Evolutionary conservation across 192 early-diverging fungal species (phyloP), one percentile per base, ranked within the genome.

Genomic region (Allomyces javanicus): DNA sequence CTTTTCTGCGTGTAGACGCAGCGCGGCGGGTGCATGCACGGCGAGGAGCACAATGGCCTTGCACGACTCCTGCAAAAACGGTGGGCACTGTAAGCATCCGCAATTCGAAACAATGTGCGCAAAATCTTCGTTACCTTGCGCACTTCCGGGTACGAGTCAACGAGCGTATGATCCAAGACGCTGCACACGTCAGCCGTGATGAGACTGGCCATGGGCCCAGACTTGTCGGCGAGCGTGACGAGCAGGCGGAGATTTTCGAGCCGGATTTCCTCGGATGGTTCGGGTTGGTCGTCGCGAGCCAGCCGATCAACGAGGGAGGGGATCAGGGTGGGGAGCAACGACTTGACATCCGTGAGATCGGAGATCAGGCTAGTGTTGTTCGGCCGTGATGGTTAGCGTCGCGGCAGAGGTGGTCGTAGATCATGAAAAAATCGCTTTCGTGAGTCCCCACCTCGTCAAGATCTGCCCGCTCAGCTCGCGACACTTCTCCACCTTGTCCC

Each of bases 191-290:
- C 80, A 25, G 80, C 80, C 61, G 78, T 77, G 65, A 77, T 81
- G 10, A 78, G 77, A 22, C n/a, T 62, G 63, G 74, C 75, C 61
- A 71, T 72, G 21, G 25, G 40, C 22, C 66, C 63, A 12, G 75
- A 55, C 25, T 67, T 55, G 12, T 72, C 26, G 0, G 70, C 64
- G 44, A 83, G 19, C 22, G 27, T 27, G 22, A 62, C 45, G 44
- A 83, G 55, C 23, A 71, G 64, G 23, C 68, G 50, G n/a, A 79
- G 64, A 19, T 78, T 67, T 50, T 69, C 68, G 23, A 81, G 71
- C 25, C 82, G 71, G 24, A 81, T 63, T 64, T 84, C 82, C 64
- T 84, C 82, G 19, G 75, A 66, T 21, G 78, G 77, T 66, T 84
- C 82, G 14, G 73, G 65, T 17, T 78, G 68, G 43, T 78, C 75